Evolutionary conservation across 2,329 filamentous ascomycete species (phyloP), one percentile per base, ranked within the genome.

Genomic region (Fusarium nelsonii): DNA sequence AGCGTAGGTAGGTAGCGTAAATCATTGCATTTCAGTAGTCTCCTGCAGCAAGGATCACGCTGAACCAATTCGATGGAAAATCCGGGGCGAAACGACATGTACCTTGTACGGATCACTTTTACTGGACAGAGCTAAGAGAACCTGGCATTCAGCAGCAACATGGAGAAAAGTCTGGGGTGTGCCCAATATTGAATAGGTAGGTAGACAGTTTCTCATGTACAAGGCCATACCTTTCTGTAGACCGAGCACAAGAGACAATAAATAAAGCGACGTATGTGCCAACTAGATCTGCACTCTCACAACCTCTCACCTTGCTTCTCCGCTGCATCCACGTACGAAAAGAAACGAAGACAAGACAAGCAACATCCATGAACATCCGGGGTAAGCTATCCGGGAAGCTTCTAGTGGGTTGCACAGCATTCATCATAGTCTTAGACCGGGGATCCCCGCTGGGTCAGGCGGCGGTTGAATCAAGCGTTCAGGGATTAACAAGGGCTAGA

Each of bases 61-160:
- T 63, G 72, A 67, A 73, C 72, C 72, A 73, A 71, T 67, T 72
- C 72, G 59, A 74, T 67, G 70, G 72, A 64, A 74, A 74, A 74
- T 74, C 72, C 72, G 72, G 72, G 72, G 71, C 41, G 32, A 36
- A 48, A 55, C 52, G 37, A 36, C 18, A 37, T 20, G 43, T 46
- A 55, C 34, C 48, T 28, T 28, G 48, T 34, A 50, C 48, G 15
- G 6, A 8, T 37, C 34, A 37, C 16, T 71, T 67, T 11, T 30
- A 30, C 55, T 63, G 60, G 69, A 55, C 36, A 45, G 28, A 53
- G 54, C 20, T 15, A 26, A 53, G 20, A 11, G 12, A 18, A 32
- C 28, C 43, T 11, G 32, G 14, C n/a, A 32, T 45, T 45, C 26
- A 45, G 43, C 43, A 32, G 43, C 28, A 37, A 44, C 55, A 55